Percentiles rank a stretch among this genome's conserved stretches.
phyloP scores from a whole-genome alignment of 2,329 filamentous ascomycete species.

The Penicillium brevicompactum region DNA sequence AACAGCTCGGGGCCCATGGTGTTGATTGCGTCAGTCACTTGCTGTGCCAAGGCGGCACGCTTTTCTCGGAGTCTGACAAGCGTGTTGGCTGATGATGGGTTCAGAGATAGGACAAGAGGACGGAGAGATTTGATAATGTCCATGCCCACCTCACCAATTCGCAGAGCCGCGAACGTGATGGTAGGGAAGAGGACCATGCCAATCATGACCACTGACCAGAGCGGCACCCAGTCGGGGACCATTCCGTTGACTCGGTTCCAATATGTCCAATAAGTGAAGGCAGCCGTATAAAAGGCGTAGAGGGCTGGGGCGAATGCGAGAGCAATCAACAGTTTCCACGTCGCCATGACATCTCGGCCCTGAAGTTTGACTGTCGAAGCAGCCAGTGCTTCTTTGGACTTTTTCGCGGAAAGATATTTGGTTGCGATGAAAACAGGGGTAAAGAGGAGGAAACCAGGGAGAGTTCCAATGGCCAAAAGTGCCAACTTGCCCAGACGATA shows the following conservation, averaged over 20 bases:
- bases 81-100: conserved; percentile 80
- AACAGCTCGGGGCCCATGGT: conserved; percentile 94
- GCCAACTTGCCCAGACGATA: conserved; percentile 79
- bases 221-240: conserved; percentile 75
- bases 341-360: conserved; percentile 86
- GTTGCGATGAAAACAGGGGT: conserved; percentile 83
- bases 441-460: conserved; percentile 86
- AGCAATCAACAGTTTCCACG: conserved; percentile 90
- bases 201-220: conserved; percentile 73
- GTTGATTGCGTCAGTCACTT: conserved; percentile 92
- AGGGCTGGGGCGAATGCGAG: conserved; percentile 79
- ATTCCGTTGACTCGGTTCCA: conserved; percentile 81
- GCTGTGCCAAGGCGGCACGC: conserved; percentile 72
- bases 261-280: conserved; percentile 76
- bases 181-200: conserved; percentile 81
- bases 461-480: conserved; percentile 74
- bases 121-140: conserved; percentile 94
- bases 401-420: conserved; percentile 78
- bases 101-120: conserved; percentile 81
- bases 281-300: conserved; percentile 76
- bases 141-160: conserved; percentile 98
- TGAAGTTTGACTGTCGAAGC: conserved; percentile 87
- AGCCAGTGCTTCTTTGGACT: conserved; percentile 80
- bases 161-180: conserved; percentile 88
- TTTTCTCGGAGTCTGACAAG: conserved; percentile 74